phyloP scores from a whole-genome alignment of 1,284 basidiomycete genomes.

The Ceratobasidium theobromae region DNA sequence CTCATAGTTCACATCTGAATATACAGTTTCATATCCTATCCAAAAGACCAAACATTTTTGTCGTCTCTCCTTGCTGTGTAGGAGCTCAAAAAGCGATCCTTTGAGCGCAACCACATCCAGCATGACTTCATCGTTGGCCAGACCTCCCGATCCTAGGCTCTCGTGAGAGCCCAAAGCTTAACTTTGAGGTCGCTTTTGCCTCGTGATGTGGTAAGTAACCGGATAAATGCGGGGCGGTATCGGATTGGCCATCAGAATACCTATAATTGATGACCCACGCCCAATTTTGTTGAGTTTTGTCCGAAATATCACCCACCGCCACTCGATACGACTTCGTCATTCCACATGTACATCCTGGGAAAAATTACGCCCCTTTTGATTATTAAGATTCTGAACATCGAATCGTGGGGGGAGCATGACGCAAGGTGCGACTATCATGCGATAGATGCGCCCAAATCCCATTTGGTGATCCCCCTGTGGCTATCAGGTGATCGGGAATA shows the following conservation, averaged over 20 bases:
- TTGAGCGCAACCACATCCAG: background rate
- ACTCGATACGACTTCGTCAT: background rate
- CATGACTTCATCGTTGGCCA: slow-evolving; percentile 3
- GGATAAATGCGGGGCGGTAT: slow-evolving; percentile 7
- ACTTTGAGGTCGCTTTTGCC: background rate
- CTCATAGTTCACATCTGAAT: background rate
- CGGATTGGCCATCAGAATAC: background rate
- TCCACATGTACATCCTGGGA: background rate
- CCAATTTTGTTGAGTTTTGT: background rate
- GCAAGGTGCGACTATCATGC: slow-evolving; percentile 2
- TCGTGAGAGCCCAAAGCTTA: background rate
- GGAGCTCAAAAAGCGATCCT: background rate
- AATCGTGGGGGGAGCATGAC: slow-evolving; percentile 17
- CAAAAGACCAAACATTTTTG: background rate
- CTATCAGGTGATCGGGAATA: background rate
- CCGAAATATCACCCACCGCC: background rate
- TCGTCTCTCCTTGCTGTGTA: background rate
- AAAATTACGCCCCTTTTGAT: background rate
- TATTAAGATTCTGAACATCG: background rate
- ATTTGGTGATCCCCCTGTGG: slow-evolving; percentile 23
- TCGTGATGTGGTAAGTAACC: background rate
- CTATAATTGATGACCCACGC: background rate
- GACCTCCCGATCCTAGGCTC: slow-evolving; percentile 10
- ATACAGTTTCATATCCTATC: background rate
- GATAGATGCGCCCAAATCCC: background rate